phyloP scores from a whole-genome alignment of 768 basidiomycete genomes.

The Leccinum subgranulosum region DNA sequence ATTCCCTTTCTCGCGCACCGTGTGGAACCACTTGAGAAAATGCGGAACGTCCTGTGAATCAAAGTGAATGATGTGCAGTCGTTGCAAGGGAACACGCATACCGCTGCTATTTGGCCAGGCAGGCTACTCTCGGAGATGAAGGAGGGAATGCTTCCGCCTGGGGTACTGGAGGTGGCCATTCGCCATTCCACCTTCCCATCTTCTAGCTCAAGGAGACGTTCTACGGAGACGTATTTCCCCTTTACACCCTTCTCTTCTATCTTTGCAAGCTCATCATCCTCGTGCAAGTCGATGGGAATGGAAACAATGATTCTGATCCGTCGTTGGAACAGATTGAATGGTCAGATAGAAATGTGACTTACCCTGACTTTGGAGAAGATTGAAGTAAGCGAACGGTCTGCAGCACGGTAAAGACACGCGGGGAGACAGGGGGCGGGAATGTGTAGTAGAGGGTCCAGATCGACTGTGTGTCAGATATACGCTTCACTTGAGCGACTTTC shows the following conservation, averaged over 20 bases:
- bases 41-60: conserved; percentile 62
- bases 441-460: conserved; percentile 76
- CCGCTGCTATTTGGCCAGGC: conserved; percentile 60
- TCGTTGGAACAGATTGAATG: background rate
- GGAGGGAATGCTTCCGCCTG: conserved; percentile 65
- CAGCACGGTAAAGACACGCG: conserved; percentile 73
- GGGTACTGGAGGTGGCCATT: conserved; percentile 75
- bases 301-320: conserved; percentile 43
- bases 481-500: conserved; percentile 60
- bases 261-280: conserved; percentile 53
- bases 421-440: conserved; percentile 66
- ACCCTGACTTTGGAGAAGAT: conserved; percentile 57
- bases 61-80: conserved; percentile 1
- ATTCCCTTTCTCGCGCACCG: conserved; percentile 21
- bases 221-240: conserved; percentile 69
- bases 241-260: conserved; percentile 62
- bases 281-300: conserved; percentile 64
- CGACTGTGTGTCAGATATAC: conserved; percentile 57
- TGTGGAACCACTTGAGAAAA: conserved; percentile 65
- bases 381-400: conserved; percentile 58
- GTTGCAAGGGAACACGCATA: conserved; percentile 21
- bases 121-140: conserved; percentile 62
- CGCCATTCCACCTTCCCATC: conserved; percentile 70
- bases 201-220: conserved; percentile 59
- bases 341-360: conserved; percentile 16